Percentiles rank a stretch among this genome's conserved stretches.
phyloP scores from a whole-genome alignment of 2,329 filamentous ascomycete species.

The Aspergillus versicolor region DNA sequence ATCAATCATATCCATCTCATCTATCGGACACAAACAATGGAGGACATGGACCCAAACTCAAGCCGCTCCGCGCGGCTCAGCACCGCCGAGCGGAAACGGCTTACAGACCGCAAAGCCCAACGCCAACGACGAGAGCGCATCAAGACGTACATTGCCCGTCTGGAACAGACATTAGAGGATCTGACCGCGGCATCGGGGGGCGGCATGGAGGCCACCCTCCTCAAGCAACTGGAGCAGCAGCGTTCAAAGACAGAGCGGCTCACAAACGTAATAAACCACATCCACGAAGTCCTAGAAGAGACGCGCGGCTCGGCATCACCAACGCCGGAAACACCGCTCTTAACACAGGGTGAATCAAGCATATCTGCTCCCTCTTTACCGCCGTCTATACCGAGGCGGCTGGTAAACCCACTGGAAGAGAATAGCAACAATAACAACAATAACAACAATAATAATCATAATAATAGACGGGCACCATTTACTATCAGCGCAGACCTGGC shows the following conservation, averaged over 20 bases:
- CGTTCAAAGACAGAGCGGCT: constrained; percentile 9
- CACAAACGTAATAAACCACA: constrained; percentile 9
- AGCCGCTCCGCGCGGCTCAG: neutral
- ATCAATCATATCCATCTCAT: neutral
- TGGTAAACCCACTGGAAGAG: neutral
- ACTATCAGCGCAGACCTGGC: constrained; percentile 7
- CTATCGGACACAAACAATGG: neutral
- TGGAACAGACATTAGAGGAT: constrained; percentile 11
- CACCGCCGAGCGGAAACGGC: constrained; percentile 12
- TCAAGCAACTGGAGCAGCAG: constrained; percentile 13
- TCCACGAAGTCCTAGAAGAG: constrained; percentile 8
- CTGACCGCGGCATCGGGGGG: constrained; percentile 7
- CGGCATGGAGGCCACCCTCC: constrained; percentile 10
- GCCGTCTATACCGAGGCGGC: neutral
- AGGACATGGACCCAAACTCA: neutral
- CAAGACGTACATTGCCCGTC: constrained; percentile 12
- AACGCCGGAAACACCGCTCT: neutral
- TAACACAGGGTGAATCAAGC: neutral
- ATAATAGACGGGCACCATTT: neutral
- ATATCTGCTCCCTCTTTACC: neutral
- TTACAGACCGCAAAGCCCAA: constrained; percentile 15
- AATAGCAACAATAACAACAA: neutral
- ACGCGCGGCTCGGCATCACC: neutral
- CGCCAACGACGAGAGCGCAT: constrained; percentile 14
- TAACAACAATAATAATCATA: neutral